Conservation (phyloP, 148 eudicot species). For the Heliamphora exappendiculata region DNA sequence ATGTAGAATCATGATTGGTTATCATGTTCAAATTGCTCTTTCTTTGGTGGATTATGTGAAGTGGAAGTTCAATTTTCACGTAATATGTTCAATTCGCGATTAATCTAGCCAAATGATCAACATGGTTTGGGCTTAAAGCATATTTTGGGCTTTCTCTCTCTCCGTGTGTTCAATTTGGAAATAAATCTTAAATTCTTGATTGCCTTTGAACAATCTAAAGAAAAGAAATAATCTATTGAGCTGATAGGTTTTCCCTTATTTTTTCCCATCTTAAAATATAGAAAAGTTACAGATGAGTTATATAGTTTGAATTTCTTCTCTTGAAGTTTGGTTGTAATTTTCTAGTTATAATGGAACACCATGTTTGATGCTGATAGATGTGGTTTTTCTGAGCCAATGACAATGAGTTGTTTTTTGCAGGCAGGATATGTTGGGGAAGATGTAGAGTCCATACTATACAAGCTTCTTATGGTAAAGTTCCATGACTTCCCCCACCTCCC, state of each 20-base stretch:
- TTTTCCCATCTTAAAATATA: not conserved
- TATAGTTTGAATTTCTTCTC: not conserved
- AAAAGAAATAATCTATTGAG: not conserved
- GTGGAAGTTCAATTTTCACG: not conserved
- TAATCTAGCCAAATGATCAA: not conserved
- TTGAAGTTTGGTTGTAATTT: not conserved
- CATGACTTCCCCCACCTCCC: not conserved
- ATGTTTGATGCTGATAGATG: not conserved
- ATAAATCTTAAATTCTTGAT: not conserved
- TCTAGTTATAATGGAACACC: not conserved
- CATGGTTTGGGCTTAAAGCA: not conserved
- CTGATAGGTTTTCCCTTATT: not conserved
- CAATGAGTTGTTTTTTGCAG: constrained; percentile 36
- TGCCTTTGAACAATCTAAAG: not conserved
- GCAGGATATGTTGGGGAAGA: constrained; percentile 97
- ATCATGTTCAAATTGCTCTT: too few species aligned
- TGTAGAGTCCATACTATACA: constrained; percentile 84
- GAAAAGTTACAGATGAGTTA: too few species aligned
- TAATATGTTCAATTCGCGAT: not conserved
- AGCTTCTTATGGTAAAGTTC: constrained; percentile 66
- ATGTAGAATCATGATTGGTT: not conserved
- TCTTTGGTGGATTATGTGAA: not conserved
- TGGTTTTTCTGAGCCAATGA: not conserved
- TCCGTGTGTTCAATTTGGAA: constrained; percentile 3
- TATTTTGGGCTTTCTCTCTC: not conserved